Evolutionary conservation across 495 filamentous ascomycete species (phyloP).

Genomic region (Lichina pygmaea): DNA sequence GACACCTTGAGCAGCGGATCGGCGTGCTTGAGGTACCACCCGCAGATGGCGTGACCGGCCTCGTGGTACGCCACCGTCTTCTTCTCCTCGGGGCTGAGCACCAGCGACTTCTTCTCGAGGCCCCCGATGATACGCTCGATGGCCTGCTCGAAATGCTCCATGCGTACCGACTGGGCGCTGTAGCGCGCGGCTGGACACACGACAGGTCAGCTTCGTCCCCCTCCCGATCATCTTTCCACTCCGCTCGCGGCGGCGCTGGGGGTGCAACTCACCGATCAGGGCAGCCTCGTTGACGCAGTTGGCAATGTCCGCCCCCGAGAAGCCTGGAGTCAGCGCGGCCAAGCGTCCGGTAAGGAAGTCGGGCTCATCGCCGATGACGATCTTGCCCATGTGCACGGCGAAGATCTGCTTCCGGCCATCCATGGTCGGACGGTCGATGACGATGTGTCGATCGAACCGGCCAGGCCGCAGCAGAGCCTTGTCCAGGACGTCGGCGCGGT

Average conservation of each 20-base stretch:
- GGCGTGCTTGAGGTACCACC: constrained; percentile 91
- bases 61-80: constrained; percentile 90
- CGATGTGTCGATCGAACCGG: constrained; percentile 86
- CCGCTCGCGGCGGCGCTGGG: neutral
- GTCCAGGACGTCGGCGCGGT: constrained; percentile 80
- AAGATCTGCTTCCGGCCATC: constrained; percentile 92
- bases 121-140: constrained; percentile 94
- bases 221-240: too few relatives aligned
- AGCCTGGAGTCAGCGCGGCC: constrained; percentile 78
- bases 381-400: constrained; percentile 71
- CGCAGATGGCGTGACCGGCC: constrained; percentile 92
- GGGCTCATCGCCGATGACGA: constrained; percentile 69
- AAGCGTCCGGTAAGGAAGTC: constrained; percentile 69
- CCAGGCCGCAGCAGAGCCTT: constrained; percentile 89
- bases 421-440: constrained; percentile 86
- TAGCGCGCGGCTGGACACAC: constrained; percentile 42
- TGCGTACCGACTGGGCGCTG: constrained; percentile 46
- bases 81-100: constrained; percentile 83
- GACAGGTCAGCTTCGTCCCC: constrained; percentile 10
- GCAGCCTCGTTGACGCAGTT: constrained; percentile 97
- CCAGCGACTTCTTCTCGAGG: constrained; percentile 83
- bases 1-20: constrained; percentile 95
- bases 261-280: constrained; percentile 51
- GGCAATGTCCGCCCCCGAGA: constrained; percentile 90
- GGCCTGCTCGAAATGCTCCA: constrained; percentile 85